Percentiles rank a stretch among this genome's conserved stretches.
These are phyloP conservation scores for Tilletia setariae DNA, from an alignment of 1,284 basidiomycete genomes.

Conservation along the genomic window DNA sequence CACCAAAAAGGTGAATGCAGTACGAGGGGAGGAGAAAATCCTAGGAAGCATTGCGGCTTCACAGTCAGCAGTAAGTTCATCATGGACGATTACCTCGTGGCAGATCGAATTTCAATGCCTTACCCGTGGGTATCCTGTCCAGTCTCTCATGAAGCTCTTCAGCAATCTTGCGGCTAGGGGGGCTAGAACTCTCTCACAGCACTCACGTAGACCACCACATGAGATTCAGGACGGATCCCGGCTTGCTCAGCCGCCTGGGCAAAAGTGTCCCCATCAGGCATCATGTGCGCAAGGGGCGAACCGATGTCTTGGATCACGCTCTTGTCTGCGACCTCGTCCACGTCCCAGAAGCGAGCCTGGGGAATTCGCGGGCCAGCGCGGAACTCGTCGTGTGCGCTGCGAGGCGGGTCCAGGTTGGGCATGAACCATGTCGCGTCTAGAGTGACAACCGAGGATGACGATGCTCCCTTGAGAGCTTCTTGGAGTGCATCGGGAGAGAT, in stretches of 20 bases:
- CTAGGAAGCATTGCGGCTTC: constrained; percentile 21
- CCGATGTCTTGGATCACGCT: constrained; percentile 35
- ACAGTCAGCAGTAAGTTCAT: not conserved
- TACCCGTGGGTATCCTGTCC: constrained; percentile 2
- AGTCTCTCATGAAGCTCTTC: constrained; percentile 66
- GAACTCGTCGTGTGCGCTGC: constrained; percentile 68
- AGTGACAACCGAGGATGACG: not conserved
- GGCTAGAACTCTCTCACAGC: constrained; percentile 72
- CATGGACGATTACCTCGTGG: not conserved
- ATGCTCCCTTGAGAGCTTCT: not conserved
- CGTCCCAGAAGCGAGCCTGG: constrained; percentile 72
- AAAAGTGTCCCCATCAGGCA: constrained; percentile 74
- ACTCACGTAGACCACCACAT: constrained; percentile 86
- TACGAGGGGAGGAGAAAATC: constrained; percentile 36
- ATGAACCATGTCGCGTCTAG: constrained; percentile 80
- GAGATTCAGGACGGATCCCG: constrained; percentile 71
- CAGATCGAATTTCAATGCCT: not conserved
- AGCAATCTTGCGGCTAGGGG: not conserved
- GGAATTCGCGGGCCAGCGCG: constrained; percentile 66
- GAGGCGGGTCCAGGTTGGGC: constrained; percentile 66
- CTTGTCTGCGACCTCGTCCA: constrained; percentile 65
- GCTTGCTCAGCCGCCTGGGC: constrained; percentile 74
- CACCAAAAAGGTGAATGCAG: constrained; percentile 41
- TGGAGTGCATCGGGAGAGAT: not conserved
- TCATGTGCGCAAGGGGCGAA: constrained; percentile 76